Evolutionary conservation across 139 green algal species (phyloP).

Genomic region (Chlorella sp.): DNA sequence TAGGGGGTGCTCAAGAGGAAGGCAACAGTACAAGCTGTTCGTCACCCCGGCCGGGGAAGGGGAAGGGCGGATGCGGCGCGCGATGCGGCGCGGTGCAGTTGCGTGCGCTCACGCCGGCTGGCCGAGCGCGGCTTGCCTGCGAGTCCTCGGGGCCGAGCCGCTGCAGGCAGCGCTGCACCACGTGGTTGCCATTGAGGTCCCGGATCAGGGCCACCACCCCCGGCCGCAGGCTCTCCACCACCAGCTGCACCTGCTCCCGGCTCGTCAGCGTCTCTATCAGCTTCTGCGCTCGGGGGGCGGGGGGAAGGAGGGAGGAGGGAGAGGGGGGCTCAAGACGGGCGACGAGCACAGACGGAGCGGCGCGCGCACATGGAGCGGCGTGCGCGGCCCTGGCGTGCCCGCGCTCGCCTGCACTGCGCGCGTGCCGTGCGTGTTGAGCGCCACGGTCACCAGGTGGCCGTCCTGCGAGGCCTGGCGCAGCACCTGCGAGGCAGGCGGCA

Average conservation of each 20-base stretch:
- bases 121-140: too few species aligned
- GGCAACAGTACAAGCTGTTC: background rate
- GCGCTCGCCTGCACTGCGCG: slow-evolving; percentile 95
- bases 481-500: slow-evolving; percentile 54
- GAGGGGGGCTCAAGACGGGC: too few species aligned
- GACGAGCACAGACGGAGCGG: too few species aligned
- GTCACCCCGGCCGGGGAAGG: too few species aligned
- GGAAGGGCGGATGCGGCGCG: too few species aligned
- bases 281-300: too few species aligned
- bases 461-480: slow-evolving; percentile 75
- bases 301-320: too few species aligned
- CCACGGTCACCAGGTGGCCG: slow-evolving; percentile 83
- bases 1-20: too few species aligned
- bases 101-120: too few species aligned
- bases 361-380: too few species aligned
- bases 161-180: slow-evolving; percentile 96
- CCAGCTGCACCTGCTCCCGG: slow-evolving; percentile 76
- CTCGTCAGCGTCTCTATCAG: slow-evolving; percentile 76
- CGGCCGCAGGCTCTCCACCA: slow-evolving; percentile 76
- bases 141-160: slow-evolving; percentile 37
- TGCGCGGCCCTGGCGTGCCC: too few species aligned
- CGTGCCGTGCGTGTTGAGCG: slow-evolving; percentile 97
- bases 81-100: too few species aligned
- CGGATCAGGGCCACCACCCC: slow-evolving; percentile 96
- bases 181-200: slow-evolving; percentile 99